These are phyloP conservation scores for Podila clonocystis DNA, from an alignment of 192 early-diverging fungal genomes.

Conservation along the genomic window DNA sequence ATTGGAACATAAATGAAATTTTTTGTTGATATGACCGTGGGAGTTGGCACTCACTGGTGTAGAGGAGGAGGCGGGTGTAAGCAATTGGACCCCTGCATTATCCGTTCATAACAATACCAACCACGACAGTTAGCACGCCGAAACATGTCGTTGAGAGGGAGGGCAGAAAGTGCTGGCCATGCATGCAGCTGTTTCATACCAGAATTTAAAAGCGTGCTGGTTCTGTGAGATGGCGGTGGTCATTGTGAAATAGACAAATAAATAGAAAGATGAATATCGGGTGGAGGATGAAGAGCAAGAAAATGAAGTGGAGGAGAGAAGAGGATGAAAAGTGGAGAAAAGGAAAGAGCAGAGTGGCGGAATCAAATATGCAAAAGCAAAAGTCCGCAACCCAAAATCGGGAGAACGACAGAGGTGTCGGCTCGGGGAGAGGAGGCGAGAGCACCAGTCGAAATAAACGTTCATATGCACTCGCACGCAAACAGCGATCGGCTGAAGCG, in stretches of 20 bases:
- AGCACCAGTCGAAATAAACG: no score
- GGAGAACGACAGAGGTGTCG: background rate
- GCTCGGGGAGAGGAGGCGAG: background rate
- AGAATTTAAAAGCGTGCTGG: constrained; percentile 37
- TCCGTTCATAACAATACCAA: background rate
- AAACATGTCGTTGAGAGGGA: background rate
- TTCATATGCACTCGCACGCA: no score
- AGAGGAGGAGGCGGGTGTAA: constrained; percentile 37
- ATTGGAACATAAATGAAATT: background rate
- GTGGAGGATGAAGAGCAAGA: background rate
- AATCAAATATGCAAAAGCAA: background rate
- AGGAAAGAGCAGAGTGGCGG: background rate
- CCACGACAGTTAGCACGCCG: background rate
- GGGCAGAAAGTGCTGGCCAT: background rate
- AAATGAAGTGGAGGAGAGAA: background rate
- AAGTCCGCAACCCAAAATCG: background rate
- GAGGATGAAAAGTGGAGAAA: background rate
- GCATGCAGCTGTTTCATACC: constrained; percentile 1
- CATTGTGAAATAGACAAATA: background rate
- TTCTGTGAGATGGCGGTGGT: constrained; percentile 18
- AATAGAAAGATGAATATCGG: background rate
- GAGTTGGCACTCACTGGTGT: constrained; percentile 15
- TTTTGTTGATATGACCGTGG: background rate
- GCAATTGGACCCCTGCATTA: constrained; percentile 32
- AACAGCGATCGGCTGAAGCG: no score